Percentiles rank a stretch among this genome's conserved stretches.
phyloP scores from a whole-genome alignment of 2,329 filamentous ascomycete species.

The Lecanicillium sp. region DNA sequence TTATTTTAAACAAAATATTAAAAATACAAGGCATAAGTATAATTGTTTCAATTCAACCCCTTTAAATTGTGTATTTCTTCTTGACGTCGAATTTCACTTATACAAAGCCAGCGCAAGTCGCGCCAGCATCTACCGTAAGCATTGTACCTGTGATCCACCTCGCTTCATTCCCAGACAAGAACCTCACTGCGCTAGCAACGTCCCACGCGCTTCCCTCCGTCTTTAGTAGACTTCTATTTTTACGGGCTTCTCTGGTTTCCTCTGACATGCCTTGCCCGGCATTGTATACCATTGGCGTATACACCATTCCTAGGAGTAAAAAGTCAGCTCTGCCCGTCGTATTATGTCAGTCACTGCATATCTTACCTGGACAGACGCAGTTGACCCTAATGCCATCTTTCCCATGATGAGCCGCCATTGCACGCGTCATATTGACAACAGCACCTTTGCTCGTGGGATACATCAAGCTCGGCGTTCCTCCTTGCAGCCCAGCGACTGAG shows the following conservation, averaged over 20 bases:
- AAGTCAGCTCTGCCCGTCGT: not conserved
- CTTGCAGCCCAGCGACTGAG: constrained; percentile 47
- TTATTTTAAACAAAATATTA: too few species aligned
- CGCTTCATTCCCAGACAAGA: constrained; percentile 30
- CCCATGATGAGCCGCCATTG: constrained; percentile 42
- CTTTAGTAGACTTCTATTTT: constrained; percentile 26
- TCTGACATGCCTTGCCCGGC: constrained; percentile 27
- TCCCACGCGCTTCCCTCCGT: constrained; percentile 37
- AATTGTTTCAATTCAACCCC: too few species aligned
- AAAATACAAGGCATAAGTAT: too few species aligned
- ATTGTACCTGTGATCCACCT: constrained; percentile 35
- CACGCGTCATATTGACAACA: constrained; percentile 41
- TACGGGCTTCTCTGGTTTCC: constrained; percentile 27
- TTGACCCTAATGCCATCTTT: constrained; percentile 37
- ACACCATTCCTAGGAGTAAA: constrained; percentile 27
- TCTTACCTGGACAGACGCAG: constrained; percentile 35
- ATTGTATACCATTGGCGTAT: constrained; percentile 37
- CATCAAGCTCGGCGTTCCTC: constrained; percentile 34
- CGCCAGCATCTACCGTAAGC: constrained; percentile 33
- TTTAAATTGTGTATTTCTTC: too few species aligned
- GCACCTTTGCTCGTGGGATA: constrained; percentile 41
- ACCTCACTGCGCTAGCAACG: constrained; percentile 28
- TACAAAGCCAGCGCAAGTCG: constrained; percentile 22
- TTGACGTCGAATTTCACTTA: not conserved
- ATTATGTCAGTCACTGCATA: not conserved